These are phyloP conservation scores for Leishmania amazonensis DNA, from an alignment of 208 protist genomes.

Conservation along the genomic window DNA sequence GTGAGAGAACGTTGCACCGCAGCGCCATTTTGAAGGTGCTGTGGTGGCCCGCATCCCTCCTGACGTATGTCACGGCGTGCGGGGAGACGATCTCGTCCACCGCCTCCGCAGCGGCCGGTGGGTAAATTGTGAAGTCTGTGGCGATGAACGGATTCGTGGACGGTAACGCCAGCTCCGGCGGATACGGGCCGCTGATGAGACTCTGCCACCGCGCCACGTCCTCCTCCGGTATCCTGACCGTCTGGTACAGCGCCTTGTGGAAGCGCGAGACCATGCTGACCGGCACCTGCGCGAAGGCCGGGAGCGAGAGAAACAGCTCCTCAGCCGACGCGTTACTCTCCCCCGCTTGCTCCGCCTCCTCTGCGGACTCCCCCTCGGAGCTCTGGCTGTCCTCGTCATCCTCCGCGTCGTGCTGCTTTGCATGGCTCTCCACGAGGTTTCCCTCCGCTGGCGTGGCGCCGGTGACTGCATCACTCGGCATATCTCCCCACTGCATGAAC, in stretches of 20 bases:
- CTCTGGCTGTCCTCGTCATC: constrained; percentile 7
- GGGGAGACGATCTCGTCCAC: constrained; percentile 30
- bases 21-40: constrained; percentile 68
- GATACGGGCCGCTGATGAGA: constrained; percentile 28
- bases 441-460: background rate
- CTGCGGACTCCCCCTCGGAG: background rate
- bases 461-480: constrained; percentile 34
- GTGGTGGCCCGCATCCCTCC: constrained; percentile 43
- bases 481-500: constrained; percentile 55
- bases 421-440: background rate
- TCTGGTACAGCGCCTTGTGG: constrained; percentile 32
- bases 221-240: constrained; percentile 42
- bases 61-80: constrained; percentile 54
- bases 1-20: constrained; percentile 46
- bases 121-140: constrained; percentile 66
- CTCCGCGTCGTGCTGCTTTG: background rate
- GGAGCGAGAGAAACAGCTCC: constrained; percentile 54
- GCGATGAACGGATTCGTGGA: constrained; percentile 70
- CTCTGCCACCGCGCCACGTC: constrained; percentile 42
- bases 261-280: constrained; percentile 44
- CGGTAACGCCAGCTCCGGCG: constrained; percentile 37
- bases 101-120: background rate
- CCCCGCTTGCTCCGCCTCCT: constrained; percentile 5
- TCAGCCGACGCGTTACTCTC: constrained; percentile 4
- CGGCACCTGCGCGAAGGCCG: constrained; percentile 48